phyloP scores from a whole-genome alignment of 75 land plant genomes.

The Larix kaempferi region DNA sequence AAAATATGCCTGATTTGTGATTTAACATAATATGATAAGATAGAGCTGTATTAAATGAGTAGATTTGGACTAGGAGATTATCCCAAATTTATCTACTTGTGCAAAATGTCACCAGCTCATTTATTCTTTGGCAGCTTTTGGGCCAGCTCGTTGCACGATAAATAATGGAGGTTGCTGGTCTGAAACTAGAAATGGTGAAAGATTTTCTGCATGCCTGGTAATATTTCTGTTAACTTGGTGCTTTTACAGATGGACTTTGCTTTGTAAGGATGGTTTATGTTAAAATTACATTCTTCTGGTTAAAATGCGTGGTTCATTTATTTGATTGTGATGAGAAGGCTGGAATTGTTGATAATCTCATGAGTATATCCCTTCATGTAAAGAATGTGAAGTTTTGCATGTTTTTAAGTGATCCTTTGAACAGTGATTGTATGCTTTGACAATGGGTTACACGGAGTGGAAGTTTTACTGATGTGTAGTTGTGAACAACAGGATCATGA shows the following conservation, averaged over 20 bases:
- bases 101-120: neutral
- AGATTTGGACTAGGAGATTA: neutral
- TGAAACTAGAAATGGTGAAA: constrained; percentile 25
- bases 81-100: neutral
- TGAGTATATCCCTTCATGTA: too few relatives aligned
- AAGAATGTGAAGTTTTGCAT: too few relatives aligned
- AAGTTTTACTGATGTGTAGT: neutral
- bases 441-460: too few relatives aligned
- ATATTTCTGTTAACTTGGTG: neutral
- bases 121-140: constrained; percentile 28
- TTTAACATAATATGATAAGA: neutral
- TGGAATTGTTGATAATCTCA: too few relatives aligned
- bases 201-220: constrained; percentile 58
- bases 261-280: neutral
- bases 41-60: neutral
- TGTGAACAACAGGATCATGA: constrained; percentile 22
- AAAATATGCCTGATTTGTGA: neutral
- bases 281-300: neutral
- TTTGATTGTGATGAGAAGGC: neutral
- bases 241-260: neutral
- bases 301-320: neutral
- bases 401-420: too few relatives aligned
- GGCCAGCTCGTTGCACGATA: constrained; percentile 42
- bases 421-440: too few relatives aligned
- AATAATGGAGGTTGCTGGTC: constrained; percentile 65